phyloP scores from a whole-genome alignment of 1,284 basidiomycete genomes.

The Cryptococcus sp. region DNA sequence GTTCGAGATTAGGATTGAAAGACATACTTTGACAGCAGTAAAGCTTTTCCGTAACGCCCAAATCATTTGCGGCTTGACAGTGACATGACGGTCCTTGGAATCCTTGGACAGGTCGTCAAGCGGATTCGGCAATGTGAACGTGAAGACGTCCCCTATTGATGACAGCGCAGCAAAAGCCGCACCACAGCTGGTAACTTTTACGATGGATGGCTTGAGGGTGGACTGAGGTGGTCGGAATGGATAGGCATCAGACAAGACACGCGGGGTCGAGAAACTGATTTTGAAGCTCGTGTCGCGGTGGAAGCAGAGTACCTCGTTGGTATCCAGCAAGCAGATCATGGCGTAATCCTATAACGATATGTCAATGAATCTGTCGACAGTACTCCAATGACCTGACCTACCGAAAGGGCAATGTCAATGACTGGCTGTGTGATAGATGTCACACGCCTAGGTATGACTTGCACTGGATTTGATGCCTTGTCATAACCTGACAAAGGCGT shows the following conservation, averaged over 20 bases:
- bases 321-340: slow-evolving; percentile 74
- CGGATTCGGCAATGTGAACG: slow-evolving; percentile 64
- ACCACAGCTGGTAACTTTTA: slow-evolving; percentile 79
- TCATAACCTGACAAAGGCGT: slow-evolving; percentile 63
- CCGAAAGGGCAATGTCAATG: slow-evolving; percentile 68
- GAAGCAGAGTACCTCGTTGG: slow-evolving; percentile 77
- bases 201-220: slow-evolving; percentile 67
- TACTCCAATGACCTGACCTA: slow-evolving; percentile 53
- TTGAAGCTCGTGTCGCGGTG: slow-evolving; percentile 75
- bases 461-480: slow-evolving; percentile 71
- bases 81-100: slow-evolving; percentile 48
- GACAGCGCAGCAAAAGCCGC: slow-evolving; percentile 83
- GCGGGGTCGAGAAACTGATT: slow-evolving; percentile 71
- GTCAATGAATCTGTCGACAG: slow-evolving; percentile 4
- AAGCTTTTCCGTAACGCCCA: slow-evolving; percentile 87
- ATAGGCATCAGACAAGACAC: slow-evolving; percentile 70
- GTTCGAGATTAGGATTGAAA: not conserved
- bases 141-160: slow-evolving; percentile 87
- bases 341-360: slow-evolving; percentile 64
- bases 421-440: slow-evolving; percentile 74
- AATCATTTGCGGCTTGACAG: slow-evolving; percentile 80
- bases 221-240: slow-evolving; percentile 79
- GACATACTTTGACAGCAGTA: slow-evolving; percentile 71
- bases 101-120: slow-evolving; percentile 51
- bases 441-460: slow-evolving; percentile 78